Percentiles rank a stretch among this genome's conserved stretches.
Conservation (phyloP, 169 alveolate genomes). For the Plasmodium gonderi region DNA sequence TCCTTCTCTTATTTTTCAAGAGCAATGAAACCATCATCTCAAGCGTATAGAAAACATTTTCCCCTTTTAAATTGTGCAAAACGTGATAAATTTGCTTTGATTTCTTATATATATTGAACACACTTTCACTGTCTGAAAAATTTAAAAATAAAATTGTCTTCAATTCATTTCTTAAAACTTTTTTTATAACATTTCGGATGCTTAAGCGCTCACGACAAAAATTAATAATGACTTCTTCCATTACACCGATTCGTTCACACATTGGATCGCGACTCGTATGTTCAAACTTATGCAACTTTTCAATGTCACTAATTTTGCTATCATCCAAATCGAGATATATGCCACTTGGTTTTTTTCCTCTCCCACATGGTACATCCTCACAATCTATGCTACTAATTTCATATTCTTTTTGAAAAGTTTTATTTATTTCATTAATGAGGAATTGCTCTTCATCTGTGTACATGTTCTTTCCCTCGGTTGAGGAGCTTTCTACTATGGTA, state of each 20-base stretch:
- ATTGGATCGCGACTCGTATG: not conserved
- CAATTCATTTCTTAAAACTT: slow-evolving; percentile 17
- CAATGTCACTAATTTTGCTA: not conserved
- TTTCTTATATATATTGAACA: not conserved
- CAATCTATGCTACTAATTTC: not conserved
- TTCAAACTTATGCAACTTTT: not conserved
- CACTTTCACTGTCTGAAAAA: not conserved
- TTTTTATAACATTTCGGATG: not conserved
- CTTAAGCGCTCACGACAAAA: slow-evolving; percentile 16
- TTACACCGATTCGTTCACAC: not conserved
- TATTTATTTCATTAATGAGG: not conserved
- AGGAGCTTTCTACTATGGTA: not conserved
- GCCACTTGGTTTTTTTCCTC: not conserved
- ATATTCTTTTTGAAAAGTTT: not conserved
- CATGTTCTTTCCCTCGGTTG: not conserved
- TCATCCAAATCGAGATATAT: not conserved
- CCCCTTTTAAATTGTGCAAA: not conserved
- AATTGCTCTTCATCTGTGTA: not conserved
- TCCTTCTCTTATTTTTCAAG: not conserved
- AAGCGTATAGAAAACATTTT: slow-evolving; percentile 15
- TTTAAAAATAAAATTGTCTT: slow-evolving; percentile 28
- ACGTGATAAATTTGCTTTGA: slow-evolving; percentile 9
- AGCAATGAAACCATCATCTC: not conserved
- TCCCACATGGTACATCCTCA: not conserved
- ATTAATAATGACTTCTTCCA: not conserved